Conservation (phyloP, 176 grass and related monocot genomes). For the Puccinellia tenuiflora region DNA sequence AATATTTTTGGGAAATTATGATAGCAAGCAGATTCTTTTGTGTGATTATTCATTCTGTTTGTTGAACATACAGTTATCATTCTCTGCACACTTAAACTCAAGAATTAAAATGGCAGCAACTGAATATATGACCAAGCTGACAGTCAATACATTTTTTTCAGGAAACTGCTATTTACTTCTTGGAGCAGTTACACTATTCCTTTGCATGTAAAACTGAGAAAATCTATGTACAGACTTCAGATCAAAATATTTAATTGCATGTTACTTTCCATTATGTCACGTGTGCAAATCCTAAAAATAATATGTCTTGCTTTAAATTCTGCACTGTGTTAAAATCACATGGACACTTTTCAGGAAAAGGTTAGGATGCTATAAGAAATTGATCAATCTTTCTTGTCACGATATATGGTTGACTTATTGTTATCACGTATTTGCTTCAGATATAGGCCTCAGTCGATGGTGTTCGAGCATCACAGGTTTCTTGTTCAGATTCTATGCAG, state of each 20-base stretch:
- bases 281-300: background rate
- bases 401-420: background rate
- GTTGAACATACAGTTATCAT: background rate
- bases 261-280: background rate
- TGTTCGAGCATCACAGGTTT: background rate
- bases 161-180: background rate
- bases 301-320: background rate
- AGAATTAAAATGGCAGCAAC: background rate
- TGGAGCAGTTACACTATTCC: background rate
- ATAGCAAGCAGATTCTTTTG: conserved; percentile 1
- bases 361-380: background rate
- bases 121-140: conserved; percentile 12
- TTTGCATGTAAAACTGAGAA: background rate
- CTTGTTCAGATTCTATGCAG: background rate
- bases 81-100: background rate
- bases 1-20: background rate
- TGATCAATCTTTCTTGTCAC: background rate
- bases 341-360: background rate
- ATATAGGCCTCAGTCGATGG: background rate
- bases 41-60: background rate
- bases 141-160: background rate
- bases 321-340: background rate
- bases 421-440: background rate
- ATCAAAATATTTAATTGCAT: background rate
- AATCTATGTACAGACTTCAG: background rate